Percentiles rank a stretch among this genome's conserved stretches.
These are phyloP conservation scores for Sinapis alba DNA, from an alignment of 441 rosid species.

Conservation along the genomic window DNA sequence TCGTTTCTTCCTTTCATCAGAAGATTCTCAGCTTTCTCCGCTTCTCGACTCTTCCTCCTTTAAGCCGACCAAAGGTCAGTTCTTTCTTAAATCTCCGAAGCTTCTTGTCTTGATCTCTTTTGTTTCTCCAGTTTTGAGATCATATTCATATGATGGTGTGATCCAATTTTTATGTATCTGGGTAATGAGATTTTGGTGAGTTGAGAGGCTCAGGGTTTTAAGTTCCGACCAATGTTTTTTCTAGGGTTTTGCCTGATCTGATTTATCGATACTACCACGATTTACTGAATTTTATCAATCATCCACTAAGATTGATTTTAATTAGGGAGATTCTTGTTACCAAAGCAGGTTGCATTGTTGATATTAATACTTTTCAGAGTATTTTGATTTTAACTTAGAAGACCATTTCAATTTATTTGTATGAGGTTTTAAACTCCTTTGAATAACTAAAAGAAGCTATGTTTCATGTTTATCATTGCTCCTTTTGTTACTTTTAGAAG, in stretches of 20 bases:
- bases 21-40: conserved; percentile 6
- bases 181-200: background rate
- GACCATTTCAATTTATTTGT: background rate
- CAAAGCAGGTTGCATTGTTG: background rate
- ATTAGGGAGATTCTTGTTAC: background rate
- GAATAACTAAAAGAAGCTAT: background rate
- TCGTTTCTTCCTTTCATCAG: background rate
- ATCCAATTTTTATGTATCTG: background rate
- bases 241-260: conserved; percentile 11
- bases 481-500: too few relatives aligned
- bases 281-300: background rate
- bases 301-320: background rate
- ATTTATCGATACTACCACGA: background rate
- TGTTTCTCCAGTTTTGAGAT: background rate
- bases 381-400: background rate
- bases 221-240: background rate
- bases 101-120: background rate
- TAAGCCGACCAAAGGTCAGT: conserved; percentile 19
- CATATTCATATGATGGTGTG: background rate
- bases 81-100: background rate
- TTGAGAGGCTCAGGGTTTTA: conserved; percentile 21
- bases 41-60: background rate
- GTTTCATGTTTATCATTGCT: too few relatives aligned
- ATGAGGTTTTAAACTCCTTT: background rate
- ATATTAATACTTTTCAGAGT: background rate